Evolutionary conservation across 1,139 yeast species (phyloP).

Genomic region (Kodamaea arcana): DNA sequence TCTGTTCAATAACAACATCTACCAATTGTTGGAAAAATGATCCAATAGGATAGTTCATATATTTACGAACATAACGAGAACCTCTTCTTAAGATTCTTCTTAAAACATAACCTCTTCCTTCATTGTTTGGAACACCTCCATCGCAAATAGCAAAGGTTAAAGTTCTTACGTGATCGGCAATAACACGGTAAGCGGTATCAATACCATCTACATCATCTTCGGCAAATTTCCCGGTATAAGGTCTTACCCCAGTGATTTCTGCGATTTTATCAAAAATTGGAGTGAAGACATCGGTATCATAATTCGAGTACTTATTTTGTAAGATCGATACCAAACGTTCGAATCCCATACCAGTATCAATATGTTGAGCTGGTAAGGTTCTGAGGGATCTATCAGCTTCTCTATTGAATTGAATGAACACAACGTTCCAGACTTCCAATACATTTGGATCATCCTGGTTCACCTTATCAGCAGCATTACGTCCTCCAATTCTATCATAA

Average conservation of each 20-base stretch:
- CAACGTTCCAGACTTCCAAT: slow-evolving; percentile 95
- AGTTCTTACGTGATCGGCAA: slow-evolving; percentile 98
- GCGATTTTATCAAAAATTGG: slow-evolving; percentile 83
- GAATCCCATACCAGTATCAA: slow-evolving; percentile 98
- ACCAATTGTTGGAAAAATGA: slow-evolving; percentile 87
- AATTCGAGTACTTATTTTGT: slow-evolving; percentile 86
- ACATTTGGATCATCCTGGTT: slow-evolving; percentile 98
- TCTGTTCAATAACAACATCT: slow-evolving; percentile 89
- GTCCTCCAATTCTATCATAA: slow-evolving; percentile 95
- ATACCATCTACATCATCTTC: slow-evolving; percentile 88
- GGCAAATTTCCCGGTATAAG: slow-evolving; percentile 90
- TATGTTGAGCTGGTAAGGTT: slow-evolving; percentile 86
- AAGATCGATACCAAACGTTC: slow-evolving; percentile 93
- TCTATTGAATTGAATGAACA: slow-evolving; percentile 93
- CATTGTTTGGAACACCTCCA: slow-evolving; percentile 99
- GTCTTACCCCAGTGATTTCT: slow-evolving; percentile 89
- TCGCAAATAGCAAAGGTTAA: slow-evolving; percentile 93
- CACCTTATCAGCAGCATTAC: slow-evolving; percentile 87
- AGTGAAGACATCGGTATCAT: slow-evolving; percentile 93
- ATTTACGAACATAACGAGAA: slow-evolving; percentile 92
- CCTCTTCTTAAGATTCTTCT: slow-evolving; percentile 98
- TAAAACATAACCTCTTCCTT: slow-evolving; percentile 96
- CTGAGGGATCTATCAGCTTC: slow-evolving; percentile 81
- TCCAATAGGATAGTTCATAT: slow-evolving; percentile 94
- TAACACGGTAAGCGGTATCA: slow-evolving; percentile 96